Evolutionary conservation across 345 rosid species (phyloP), one percentile per base, ranked within the genome.

Genomic region (Linum trigynum): DNA sequence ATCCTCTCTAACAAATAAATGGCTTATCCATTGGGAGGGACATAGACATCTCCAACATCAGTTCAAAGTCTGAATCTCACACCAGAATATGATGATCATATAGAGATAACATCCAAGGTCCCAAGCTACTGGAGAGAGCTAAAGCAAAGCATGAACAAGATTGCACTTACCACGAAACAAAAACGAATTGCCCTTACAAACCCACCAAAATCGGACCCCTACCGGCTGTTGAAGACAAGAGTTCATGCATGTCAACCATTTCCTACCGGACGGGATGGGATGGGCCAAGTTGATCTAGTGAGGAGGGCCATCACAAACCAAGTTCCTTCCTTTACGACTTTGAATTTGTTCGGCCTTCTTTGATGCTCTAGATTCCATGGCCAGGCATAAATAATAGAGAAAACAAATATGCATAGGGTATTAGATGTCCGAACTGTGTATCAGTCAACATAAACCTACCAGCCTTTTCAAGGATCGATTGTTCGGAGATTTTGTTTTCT

Each of bases 401-500:
- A 5, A 1, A 23, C 35, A 63, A 16, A 61, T 12, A 16, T 55
- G 58, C 14, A 61, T 32, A 61, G 38, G 6, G 55, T 2, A 35
- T 32, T 14, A 4, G 38, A 8, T 58, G 37, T 1, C 10, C 12
- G 7, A 23, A 58, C 3, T n/a, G 10, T 23, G 7, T 58, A 23
- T 7, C 35, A 2, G 59, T 10, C 40, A 42, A 50, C 9, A 41
- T 23, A 23, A 43, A 71, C 70, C 45, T 75, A 75, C 75, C 79
- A 65, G 72, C 40, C 72, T 68, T 75, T 75, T 75, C 50, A 75
- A 75, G 60, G 75, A 75, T 64, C 57, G 66, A 67, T 55, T 65
- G 40, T 66, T 70, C 7, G 69, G 78, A 57, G 78, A 75, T 45
- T 70, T 75, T 42, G 5, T 59, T 61, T 68, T 71, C 56, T 64